phyloP scores from a whole-genome alignment of 495 filamentous ascomycete species.

The Penicillium taxi region DNA sequence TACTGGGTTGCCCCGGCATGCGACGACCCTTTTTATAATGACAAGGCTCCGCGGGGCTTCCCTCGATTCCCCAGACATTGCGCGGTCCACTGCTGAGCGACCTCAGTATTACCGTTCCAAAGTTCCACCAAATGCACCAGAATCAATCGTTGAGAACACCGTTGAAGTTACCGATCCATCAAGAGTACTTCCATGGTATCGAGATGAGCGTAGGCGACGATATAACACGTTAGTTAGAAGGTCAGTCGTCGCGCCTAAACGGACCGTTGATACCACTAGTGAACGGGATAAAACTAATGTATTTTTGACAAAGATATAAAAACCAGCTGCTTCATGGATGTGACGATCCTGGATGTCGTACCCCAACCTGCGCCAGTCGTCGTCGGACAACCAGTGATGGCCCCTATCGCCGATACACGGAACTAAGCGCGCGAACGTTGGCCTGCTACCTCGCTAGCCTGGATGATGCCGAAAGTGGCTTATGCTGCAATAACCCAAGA shows the following conservation, averaged over 20 bases:
- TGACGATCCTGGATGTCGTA: slow-evolving; percentile 58
- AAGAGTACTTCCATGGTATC: slow-evolving; percentile 39
- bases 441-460: slow-evolving; percentile 72
- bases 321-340: slow-evolving; percentile 80
- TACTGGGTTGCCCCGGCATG: slow-evolving; percentile 19
- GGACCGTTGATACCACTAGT: background rate
- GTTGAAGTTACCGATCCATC: slow-evolving; percentile 40
- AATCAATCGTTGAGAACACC: slow-evolving; percentile 41
- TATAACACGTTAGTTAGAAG: slow-evolving; percentile 47
- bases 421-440: slow-evolving; percentile 63
- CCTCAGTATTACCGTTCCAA: slow-evolving; percentile 32
- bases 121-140: slow-evolving; percentile 42
- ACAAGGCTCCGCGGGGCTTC: slow-evolving; percentile 44
- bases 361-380: slow-evolving; percentile 72
- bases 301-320: slow-evolving; percentile 53
- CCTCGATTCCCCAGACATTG: slow-evolving; percentile 26
- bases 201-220: slow-evolving; percentile 43
- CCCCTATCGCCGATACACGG: slow-evolving; percentile 65
- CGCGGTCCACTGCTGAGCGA: slow-evolving; percentile 20
- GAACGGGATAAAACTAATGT: no score
- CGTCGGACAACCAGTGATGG: slow-evolving; percentile 56
- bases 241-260: slow-evolving; percentile 19
- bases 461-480: slow-evolving; percentile 63
- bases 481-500: slow-evolving; percentile 55
- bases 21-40: slow-evolving; percentile 25